A percentile compares a stretch with the other conserved stretches of the same genome.
Evolutionary conservation across 2,329 filamentous ascomycete species (phyloP).

Genomic region (Xylariaceae sp.): DNA sequence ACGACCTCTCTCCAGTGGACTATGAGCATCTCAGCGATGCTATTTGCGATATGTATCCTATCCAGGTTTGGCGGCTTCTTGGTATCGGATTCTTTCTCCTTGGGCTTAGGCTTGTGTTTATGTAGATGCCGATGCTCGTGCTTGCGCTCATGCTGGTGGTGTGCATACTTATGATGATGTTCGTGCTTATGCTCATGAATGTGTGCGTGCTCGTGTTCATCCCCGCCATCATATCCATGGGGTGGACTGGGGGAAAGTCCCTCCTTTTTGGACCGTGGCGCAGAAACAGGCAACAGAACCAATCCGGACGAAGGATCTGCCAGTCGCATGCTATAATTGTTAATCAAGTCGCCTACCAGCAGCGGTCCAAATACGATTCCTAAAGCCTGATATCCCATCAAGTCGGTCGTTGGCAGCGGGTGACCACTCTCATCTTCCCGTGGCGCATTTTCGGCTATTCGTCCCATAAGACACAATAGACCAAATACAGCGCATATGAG

Average conservation of each 20-base stretch:
- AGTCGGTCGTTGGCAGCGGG: constrained; percentile 49
- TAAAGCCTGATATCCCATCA: constrained; percentile 60
- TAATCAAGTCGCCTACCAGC: constrained; percentile 53
- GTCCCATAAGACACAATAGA: constrained; percentile 56
- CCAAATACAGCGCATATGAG: constrained; percentile 64
- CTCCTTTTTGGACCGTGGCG: constrained; percentile 41
- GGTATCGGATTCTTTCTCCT: constrained; percentile 1
- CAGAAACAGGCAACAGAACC: constrained; percentile 39
- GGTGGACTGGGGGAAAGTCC: constrained; percentile 32
- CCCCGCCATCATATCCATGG: neutral
- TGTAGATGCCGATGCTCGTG: constrained; percentile 27
- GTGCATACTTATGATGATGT: constrained; percentile 22
- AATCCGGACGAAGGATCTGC: constrained; percentile 39
- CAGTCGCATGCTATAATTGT: constrained; percentile 46
- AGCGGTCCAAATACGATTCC: constrained; percentile 62
- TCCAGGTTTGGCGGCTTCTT: constrained; percentile 39
- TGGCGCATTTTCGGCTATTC: constrained; percentile 48
- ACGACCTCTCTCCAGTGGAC: constrained; percentile 61
- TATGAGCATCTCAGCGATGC: constrained; percentile 60
- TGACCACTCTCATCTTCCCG: constrained; percentile 48
- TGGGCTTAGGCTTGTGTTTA: constrained; percentile 27
- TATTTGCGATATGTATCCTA: constrained; percentile 54
- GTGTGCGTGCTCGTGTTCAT: constrained; percentile 31
- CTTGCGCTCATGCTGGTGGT: constrained; percentile 7
- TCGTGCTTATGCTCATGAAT: constrained; percentile 27